Base-by-base conservation (phyloP, 1,139 yeast species). In the Magnusiomyces magnusii region DNA sequence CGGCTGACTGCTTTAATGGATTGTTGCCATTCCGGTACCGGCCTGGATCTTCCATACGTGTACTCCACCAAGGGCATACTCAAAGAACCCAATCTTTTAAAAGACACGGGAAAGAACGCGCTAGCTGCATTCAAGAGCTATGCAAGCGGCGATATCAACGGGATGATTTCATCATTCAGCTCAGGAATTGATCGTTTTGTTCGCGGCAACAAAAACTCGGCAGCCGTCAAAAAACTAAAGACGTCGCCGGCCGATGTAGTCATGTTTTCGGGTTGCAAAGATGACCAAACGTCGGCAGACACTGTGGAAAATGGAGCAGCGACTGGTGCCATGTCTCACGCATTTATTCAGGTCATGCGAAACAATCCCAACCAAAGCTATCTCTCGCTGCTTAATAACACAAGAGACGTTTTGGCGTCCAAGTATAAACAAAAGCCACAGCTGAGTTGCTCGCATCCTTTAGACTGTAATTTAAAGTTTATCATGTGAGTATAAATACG, bases 271-370 rank as follows among this genome's bases (percentile, higher is more conserved):
- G 98, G 98, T 15, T 91, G 97, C 69, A 90, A 89, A 73, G 97
- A 92, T 72, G 83, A 85, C 61, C 97, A 84, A 69, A 81, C 85
- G 0, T 72, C 75, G 61, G 97, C 97, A 5, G 97, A 90, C 72
- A 87, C 97, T 0, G 77, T 76, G 27, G 92, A 87, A 69, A 83
- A 82, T 55, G 96, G 96, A 28, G 75, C 75, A 50, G 84, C 87
- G 51, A 90, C 96, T 0, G 98, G 98, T 60, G 98, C 98, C 19
- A 89, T 92, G 95, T 87, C 96, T 56, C 90, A 86, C 80, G 87
- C 97, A 0, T 91, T 92, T 69, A 81, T 90, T 61, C 80, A 81
- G 62, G 93, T 87, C 25, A 76, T 92, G 77, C 71, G 78, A 39
- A 78, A 79, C 59, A 80, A 82, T 68, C 89, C 92, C 3, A 80